phyloP scores from a whole-genome alignment of 441 rosid genomes.

The Erysimum pusillum region DNA sequence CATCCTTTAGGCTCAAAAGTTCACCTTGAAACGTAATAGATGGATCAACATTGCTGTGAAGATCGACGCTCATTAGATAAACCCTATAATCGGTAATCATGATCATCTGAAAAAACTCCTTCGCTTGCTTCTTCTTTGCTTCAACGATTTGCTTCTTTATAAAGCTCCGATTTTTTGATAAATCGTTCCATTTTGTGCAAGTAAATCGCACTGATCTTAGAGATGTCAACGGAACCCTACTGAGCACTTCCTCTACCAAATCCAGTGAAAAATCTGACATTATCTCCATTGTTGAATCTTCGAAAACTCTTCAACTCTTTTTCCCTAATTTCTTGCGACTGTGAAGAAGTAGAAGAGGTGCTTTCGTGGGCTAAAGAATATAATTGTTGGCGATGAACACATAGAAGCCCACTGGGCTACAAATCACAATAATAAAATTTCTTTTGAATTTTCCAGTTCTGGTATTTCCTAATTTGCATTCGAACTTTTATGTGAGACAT shows the following conservation, averaged over 20 bases:
- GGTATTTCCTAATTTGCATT: too few species aligned
- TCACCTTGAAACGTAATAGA: not conserved
- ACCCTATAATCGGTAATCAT: not conserved
- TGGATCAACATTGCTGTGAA: not conserved
- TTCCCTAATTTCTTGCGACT: too few species aligned
- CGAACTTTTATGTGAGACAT: too few species aligned
- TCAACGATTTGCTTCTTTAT: not conserved
- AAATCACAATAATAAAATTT: too few species aligned
- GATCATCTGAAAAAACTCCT: not conserved
- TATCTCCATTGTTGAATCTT: not conserved
- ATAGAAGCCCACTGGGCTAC: not conserved
- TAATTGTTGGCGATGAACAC: not conserved
- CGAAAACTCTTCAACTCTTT: too few species aligned
- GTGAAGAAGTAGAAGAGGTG: too few species aligned
- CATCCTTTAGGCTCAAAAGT: not conserved
- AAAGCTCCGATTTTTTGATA: not conserved
- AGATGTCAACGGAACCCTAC: not conserved
- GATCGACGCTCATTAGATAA: conserved; percentile 3
- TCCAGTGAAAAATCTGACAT: not conserved
- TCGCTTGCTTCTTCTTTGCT: too few species aligned
- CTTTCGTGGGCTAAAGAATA: too few species aligned
- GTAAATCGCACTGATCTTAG: not conserved
- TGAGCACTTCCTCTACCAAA: not conserved
- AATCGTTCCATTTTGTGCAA: conserved; percentile 2
- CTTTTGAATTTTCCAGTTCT: too few species aligned